Percentiles rank a stretch among this genome's conserved stretches.
phyloP scores from a whole-genome alignment of 495 filamentous ascomycete genomes.

The Cetradonia linearis region DNA sequence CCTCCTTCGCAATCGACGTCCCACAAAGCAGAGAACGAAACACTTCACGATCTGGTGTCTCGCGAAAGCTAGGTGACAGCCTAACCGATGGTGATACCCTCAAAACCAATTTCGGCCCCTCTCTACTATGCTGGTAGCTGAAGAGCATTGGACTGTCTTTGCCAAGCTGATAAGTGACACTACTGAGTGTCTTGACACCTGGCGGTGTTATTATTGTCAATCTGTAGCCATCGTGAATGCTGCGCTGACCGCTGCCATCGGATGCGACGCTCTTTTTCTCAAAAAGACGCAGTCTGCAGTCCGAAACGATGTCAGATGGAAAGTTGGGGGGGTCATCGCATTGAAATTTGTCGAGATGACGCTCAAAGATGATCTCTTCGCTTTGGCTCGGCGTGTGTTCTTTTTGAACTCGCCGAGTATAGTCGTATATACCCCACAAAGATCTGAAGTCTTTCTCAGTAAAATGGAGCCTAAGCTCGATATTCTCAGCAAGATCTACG shows the following conservation, averaged over 20 bases:
- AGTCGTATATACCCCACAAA: slow-evolving; percentile 72
- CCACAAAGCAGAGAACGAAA: slow-evolving; percentile 52
- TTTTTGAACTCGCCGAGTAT: slow-evolving; percentile 60
- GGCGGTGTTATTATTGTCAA: slow-evolving; percentile 64
- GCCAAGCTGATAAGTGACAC: slow-evolving; percentile 53
- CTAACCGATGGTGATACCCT: slow-evolving; percentile 4
- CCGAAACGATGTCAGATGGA: slow-evolving; percentile 57
- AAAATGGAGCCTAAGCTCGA: slow-evolving; percentile 57
- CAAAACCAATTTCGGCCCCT: slow-evolving; percentile 36
- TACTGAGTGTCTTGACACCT: slow-evolving; percentile 62
- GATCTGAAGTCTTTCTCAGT: slow-evolving; percentile 62
- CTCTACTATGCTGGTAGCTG: slow-evolving; percentile 57
- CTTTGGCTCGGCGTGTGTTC: slow-evolving; percentile 54
- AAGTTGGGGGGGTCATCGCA: slow-evolving; percentile 67
- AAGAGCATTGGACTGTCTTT: slow-evolving; percentile 58
- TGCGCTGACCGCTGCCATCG: slow-evolving; percentile 57
- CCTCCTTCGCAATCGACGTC: slow-evolving; percentile 10
- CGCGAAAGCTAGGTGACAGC: slow-evolving; percentile 47
- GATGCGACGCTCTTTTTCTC: slow-evolving; percentile 51
- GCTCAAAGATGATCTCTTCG: slow-evolving; percentile 56
- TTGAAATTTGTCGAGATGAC: slow-evolving; percentile 56
- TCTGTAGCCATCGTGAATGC: slow-evolving; percentile 64
- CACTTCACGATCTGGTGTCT: slow-evolving; percentile 51
- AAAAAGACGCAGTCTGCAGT: slow-evolving; percentile 62
- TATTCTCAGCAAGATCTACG: slow-evolving; percentile 32